Percentiles rank a stretch among this genome's conserved stretches.
Evolutionary conservation across 331 rosid species (phyloP).

Genomic region (Phaseolus coccineus): DNA sequence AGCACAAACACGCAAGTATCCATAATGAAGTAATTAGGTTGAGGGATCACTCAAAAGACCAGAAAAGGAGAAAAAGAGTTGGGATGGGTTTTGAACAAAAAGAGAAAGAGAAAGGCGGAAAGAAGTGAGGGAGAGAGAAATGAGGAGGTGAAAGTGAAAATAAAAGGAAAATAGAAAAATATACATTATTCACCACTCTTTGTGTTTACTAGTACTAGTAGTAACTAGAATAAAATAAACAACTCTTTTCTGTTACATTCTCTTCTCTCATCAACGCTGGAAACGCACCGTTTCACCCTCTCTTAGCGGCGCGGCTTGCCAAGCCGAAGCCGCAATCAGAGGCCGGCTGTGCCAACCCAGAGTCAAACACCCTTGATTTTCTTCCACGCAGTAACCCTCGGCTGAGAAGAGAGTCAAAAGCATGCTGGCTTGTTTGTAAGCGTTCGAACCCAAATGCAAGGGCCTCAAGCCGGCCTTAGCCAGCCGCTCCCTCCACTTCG

Average conservation of each 20-base stretch:
- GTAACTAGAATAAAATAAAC: not conserved
- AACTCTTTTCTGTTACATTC: not conserved
- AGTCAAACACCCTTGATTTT: slow-evolving; percentile 76
- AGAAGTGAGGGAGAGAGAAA: not conserved
- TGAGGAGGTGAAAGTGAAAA: not conserved
- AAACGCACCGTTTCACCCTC: not conserved
- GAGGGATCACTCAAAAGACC: not conserved
- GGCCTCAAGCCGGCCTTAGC: slow-evolving; percentile 64
- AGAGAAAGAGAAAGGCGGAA: not conserved
- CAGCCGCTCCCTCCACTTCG: slow-evolving; percentile 34
- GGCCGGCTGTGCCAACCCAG: slow-evolving; percentile 86
- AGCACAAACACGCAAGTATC: not conserved
- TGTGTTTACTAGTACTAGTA: not conserved
- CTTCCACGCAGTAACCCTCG: slow-evolving; percentile 47
- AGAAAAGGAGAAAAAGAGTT: not conserved
- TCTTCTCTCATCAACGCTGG: not conserved
- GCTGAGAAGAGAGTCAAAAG: slow-evolving; percentile 76
- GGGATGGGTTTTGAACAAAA: not conserved
- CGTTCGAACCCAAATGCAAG: slow-evolving; percentile 50
- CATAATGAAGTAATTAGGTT: not conserved
- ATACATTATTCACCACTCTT: not conserved
- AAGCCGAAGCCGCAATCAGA: not conserved
- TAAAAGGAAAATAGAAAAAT: not conserved
- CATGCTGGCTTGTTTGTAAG: slow-evolving; percentile 87
- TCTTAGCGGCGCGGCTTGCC: not conserved